Evolutionary conservation across 805 yeast species (phyloP).

Genomic region (Candida pseudofarinosa): DNA sequence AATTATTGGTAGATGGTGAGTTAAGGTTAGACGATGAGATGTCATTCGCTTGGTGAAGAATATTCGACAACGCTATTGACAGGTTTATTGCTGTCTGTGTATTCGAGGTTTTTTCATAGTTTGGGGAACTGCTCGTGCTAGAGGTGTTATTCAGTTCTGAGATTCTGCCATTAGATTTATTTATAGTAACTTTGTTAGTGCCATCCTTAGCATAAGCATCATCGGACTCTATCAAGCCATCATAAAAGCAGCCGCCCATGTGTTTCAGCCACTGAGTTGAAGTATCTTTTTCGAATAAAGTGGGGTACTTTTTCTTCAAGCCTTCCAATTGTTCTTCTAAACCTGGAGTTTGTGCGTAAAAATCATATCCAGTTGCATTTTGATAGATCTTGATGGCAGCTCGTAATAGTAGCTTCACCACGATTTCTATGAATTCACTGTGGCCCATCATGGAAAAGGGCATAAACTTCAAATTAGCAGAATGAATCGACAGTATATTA

Average conservation of each 20-base stretch:
- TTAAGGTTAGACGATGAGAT: not conserved
- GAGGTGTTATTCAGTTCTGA: not conserved
- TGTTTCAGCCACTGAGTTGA: not conserved
- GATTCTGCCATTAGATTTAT: not conserved
- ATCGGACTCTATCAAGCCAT: not conserved
- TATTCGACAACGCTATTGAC: not conserved
- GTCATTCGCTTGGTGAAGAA: not conserved
- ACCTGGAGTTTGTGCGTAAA: constrained; percentile 13
- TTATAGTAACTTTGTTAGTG: not conserved
- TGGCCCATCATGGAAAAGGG: constrained; percentile 8
- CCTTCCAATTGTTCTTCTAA: constrained; percentile 15
- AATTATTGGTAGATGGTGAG: not conserved
- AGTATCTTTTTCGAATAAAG: constrained; percentile 7
- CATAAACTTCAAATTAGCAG: constrained; percentile 3
- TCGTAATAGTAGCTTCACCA: constrained; percentile 16
- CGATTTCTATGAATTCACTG: constrained; percentile 16
- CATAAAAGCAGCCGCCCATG: not conserved
- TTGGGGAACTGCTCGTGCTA: not conserved
- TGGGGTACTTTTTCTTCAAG: constrained; percentile 16
- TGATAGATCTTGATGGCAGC: constrained; percentile 20
- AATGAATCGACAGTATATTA: not conserved
- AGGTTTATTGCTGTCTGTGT: not conserved
- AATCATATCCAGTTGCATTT: constrained; percentile 10
- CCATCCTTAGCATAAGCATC: not conserved
- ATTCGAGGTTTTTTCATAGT: not conserved